phyloP scores from a whole-genome alignment of 2,329 filamentous ascomycete species.

The Claviceps arundinis region DNA sequence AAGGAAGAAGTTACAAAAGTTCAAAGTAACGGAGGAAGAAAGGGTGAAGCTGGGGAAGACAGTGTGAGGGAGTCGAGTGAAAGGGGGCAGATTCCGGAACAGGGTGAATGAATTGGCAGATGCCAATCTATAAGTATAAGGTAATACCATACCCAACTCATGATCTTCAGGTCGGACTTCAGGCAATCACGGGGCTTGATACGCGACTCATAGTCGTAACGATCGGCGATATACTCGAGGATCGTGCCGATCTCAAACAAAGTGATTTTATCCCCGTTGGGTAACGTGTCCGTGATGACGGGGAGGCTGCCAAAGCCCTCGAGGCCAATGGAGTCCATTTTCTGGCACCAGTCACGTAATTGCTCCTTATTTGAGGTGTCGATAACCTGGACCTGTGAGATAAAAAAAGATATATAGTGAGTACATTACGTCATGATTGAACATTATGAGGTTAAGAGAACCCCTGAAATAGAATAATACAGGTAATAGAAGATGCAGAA shows the following conservation, averaged over 20 bases:
- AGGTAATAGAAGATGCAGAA: no score
- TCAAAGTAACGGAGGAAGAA: no score
- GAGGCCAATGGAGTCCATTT: slow-evolving; percentile 66
- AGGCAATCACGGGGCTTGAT: slow-evolving; percentile 63
- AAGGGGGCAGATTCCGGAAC: no score
- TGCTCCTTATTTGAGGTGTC: slow-evolving; percentile 65
- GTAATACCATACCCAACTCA: slow-evolving; percentile 50
- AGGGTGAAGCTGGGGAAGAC: no score
- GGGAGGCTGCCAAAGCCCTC: slow-evolving; percentile 56
- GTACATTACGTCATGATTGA: background rate
- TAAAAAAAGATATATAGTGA: background rate
- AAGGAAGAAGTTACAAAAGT: no score
- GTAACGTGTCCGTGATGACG: slow-evolving; percentile 67
- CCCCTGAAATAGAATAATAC: no score
- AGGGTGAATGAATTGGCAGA: no score
- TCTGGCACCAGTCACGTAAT: slow-evolving; percentile 75
- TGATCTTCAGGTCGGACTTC: slow-evolving; percentile 65
- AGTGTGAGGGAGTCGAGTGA: no score
- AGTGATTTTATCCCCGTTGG: slow-evolving; percentile 57
- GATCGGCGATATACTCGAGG: slow-evolving; percentile 72
- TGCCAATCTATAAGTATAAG: background rate
- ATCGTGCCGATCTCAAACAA: slow-evolving; percentile 79
- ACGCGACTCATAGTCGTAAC: slow-evolving; percentile 72
- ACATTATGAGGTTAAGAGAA: no score
- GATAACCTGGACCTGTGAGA: slow-evolving; percentile 30